Conservation (phyloP, 495 filamentous ascomycete species). For the Talaromyces liani region DNA sequence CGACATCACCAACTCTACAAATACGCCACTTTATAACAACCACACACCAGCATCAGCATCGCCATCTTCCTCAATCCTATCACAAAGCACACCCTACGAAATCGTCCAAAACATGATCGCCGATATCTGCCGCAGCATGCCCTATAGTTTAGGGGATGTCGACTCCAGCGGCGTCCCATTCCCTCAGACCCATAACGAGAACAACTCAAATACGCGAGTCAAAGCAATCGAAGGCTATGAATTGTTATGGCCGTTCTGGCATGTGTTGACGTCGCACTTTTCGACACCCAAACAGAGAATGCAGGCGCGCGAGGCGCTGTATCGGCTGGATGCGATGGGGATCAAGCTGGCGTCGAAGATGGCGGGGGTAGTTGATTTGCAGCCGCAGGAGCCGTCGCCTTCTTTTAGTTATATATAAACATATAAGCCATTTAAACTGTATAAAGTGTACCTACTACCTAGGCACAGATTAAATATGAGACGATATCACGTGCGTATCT, state of each 20-base stretch:
- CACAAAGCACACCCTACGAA: slow-evolving; percentile 8
- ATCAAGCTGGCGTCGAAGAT: slow-evolving; percentile 33
- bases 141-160: slow-evolving; percentile 30
- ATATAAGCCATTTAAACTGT: too few species aligned
- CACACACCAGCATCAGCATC: neutral
- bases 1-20: neutral
- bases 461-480: too few species aligned
- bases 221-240: slow-evolving; percentile 29
- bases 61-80: neutral
- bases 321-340: slow-evolving; percentile 26
- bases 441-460: too few species aligned
- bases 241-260: slow-evolving; percentile 39
- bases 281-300: slow-evolving; percentile 24
- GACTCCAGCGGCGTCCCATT: slow-evolving; percentile 24
- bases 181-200: neutral
- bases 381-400: neutral
- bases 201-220: slow-evolving; percentile 9
- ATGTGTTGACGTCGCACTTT: slow-evolving; percentile 28
- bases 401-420: too few species aligned
- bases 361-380: slow-evolving; percentile 13
- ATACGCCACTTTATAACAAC: neutral
- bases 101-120: slow-evolving; percentile 30
- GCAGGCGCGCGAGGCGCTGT: slow-evolving; percentile 23
- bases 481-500: neutral
- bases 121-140: slow-evolving; percentile 35